Evolutionary conservation across 352 stramenopile species (phyloP), one percentile per base, ranked within the genome.

Genomic region (Phytophthora cactorum): DNA sequence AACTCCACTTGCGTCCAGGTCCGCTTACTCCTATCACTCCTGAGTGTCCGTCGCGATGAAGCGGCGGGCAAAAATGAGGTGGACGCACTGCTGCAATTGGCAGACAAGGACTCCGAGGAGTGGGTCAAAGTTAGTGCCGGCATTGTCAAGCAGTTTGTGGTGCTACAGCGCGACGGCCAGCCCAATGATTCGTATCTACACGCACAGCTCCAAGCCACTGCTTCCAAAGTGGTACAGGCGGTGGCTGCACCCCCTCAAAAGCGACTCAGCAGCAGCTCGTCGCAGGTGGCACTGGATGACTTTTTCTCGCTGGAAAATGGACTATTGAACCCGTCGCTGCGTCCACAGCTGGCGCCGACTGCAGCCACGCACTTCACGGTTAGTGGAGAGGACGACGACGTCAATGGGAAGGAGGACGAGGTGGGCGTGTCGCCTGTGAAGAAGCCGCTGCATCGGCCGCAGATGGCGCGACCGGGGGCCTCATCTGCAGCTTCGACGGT

Each of bases 131-230:
- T 91, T 38, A 77, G 70, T 34, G 78, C 74, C 0, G 83, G 82
- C 8, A 72, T 91, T 41, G 83, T 92, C n/a, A 82, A 83, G 60
- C 82, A 92, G 72, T 90, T 91, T 31, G 62, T 91, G 60, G 76
- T 86, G 45, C 71, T 89, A 51, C 71, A 78, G 1, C 60, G 66
- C 22, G 66, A 82, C 53, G 76, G 70, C 5, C 64, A 63, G 11
- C 56, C 80, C 14, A 63, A 53, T 15, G 81, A 89, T 68, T 84
- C 83, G 46, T 93, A 89, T 69, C 77, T 91, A n/a, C 79, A 90
- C 49, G 59, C 81, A 34, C 77, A 89, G 38, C 70, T 93, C 17
- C 72, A 75, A 36, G 63, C 62, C 29, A 85, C 82, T 0, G 75
- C 68, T 3, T 66, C 58, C 0, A 78, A 76, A 31, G 78, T 93